Conservation (phyloP, 805 yeast species). For the Kazachstania viticola region DNA sequence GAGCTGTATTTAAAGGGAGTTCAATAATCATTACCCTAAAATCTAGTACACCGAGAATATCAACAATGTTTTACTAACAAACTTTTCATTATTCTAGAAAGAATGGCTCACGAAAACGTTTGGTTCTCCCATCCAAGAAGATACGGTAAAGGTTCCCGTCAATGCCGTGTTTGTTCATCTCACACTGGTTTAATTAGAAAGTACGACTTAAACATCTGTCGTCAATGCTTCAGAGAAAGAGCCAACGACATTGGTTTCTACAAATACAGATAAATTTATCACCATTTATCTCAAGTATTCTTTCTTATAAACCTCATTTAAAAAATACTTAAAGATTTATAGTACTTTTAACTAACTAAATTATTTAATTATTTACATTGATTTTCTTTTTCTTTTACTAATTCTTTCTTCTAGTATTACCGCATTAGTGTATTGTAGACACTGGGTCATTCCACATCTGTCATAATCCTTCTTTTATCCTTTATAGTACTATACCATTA, state of each 20-base stretch:
- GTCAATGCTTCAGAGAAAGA: slow-evolving; percentile 99
- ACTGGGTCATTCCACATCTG: too few species aligned
- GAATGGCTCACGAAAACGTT: slow-evolving; percentile 99
- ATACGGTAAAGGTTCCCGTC: slow-evolving; percentile 99
- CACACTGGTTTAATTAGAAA: slow-evolving; percentile 99
- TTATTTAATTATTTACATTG: background rate
- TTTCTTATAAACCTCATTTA: too few species aligned
- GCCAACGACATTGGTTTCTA: slow-evolving; percentile 98
- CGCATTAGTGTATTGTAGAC: too few species aligned
- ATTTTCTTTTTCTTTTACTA: background rate
- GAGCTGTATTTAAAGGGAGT: too few species aligned
- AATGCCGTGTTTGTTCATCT: slow-evolving; percentile 98
- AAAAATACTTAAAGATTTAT: too few species aligned
- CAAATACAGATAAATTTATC: slow-evolving; percentile 78
- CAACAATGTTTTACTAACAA: slow-evolving; percentile 6
- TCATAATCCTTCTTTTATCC: too few species aligned
- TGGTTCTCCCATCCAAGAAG: slow-evolving; percentile 99
- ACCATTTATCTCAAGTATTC: too few species aligned
- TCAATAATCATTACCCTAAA: too few species aligned
- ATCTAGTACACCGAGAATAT: too few species aligned
- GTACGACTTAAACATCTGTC: slow-evolving; percentile 98
- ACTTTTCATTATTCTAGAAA: slow-evolving; percentile 28
- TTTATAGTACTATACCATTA: too few species aligned
- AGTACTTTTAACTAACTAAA: too few species aligned
- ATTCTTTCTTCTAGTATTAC: too few species aligned